These are phyloP conservation scores for Conticribra weissflogii DNA, from an alignment of 108 stramenopile genomes.

Conservation along the genomic window DNA sequence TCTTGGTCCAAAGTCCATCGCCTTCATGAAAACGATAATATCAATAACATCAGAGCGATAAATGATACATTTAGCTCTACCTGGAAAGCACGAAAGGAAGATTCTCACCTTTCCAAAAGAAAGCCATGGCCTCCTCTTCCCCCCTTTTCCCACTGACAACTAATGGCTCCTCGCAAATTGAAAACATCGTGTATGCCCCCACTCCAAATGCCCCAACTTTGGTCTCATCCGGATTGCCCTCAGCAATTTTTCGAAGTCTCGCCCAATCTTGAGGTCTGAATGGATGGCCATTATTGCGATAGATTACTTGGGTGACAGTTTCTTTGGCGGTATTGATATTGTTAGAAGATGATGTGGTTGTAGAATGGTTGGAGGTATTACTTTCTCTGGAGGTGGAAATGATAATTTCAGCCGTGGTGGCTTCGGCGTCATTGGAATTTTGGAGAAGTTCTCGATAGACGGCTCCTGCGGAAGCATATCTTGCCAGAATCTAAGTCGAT, in stretches of 20 bases:
- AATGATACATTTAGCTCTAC: not conserved
- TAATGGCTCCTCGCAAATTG: slow-evolving; percentile 82
- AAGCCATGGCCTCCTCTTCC: slow-evolving; percentile 59
- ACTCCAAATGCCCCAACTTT: slow-evolving; percentile 88
- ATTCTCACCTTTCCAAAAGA: slow-evolving; percentile 76
- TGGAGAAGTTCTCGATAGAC: slow-evolving; percentile 87
- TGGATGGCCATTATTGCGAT: slow-evolving; percentile 80
- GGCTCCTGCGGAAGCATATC: slow-evolving; percentile 80
- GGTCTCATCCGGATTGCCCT: slow-evolving; percentile 81
- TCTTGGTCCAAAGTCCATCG: slow-evolving; percentile 78
- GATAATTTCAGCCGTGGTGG: slow-evolving; percentile 74
- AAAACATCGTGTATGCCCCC: slow-evolving; percentile 89
- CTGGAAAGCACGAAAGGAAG: too few relatives aligned
- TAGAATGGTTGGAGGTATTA: slow-evolving; percentile 4
- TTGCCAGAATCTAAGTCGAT: slow-evolving; percentile 62
- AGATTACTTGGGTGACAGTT: slow-evolving; percentile 67
- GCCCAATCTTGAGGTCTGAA: slow-evolving; percentile 87
- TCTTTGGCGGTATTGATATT: slow-evolving; percentile 11
- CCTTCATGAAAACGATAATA: not conserved
- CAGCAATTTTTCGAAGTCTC: slow-evolving; percentile 83
- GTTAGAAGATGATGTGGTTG: not conserved
- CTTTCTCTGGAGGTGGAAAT: slow-evolving; percentile 53
- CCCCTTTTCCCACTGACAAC: slow-evolving; percentile 61
- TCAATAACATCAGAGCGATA: not conserved
- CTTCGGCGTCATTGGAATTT: slow-evolving; percentile 88